phyloP scores from a whole-genome alignment of 352 stramenopile genomes.

The Phytophthora kernoviae region DNA sequence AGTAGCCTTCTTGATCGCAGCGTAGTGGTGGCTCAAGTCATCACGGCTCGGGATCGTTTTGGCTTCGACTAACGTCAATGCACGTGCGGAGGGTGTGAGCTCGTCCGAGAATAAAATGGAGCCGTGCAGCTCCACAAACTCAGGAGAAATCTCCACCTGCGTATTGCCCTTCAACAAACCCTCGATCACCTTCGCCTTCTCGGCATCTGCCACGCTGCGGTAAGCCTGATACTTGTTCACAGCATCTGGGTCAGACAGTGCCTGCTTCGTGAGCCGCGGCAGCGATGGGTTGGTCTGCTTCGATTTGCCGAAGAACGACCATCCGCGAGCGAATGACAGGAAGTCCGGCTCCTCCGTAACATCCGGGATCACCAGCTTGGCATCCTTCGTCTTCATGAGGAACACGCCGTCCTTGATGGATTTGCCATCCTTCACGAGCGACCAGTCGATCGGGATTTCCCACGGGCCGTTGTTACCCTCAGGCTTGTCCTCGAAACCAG shows the following conservation, averaged over 20 bases:
- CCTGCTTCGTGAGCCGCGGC: slow-evolving; percentile 64
- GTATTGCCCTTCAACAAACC: slow-evolving; percentile 53
- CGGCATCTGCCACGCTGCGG: slow-evolving; percentile 63
- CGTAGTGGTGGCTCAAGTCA: slow-evolving; percentile 77
- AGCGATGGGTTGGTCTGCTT: slow-evolving; percentile 55
- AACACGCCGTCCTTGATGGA: slow-evolving; percentile 64
- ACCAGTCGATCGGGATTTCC: slow-evolving; percentile 82
- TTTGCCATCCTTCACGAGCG: slow-evolving; percentile 70
- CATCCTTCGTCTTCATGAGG: slow-evolving; percentile 63
- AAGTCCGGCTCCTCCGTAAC: slow-evolving; percentile 64
- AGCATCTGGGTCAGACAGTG: slow-evolving; percentile 66
- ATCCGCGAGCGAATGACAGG: slow-evolving; percentile 75
- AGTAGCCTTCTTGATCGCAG: slow-evolving; percentile 61
- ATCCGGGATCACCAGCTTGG: slow-evolving; percentile 54
- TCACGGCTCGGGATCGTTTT: slow-evolving; percentile 65
- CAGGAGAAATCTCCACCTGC: slow-evolving; percentile 58
- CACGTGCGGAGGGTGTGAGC: slow-evolving; percentile 64
- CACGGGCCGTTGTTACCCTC: slow-evolving; percentile 72
- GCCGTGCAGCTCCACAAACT: slow-evolving; percentile 64
- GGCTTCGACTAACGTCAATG: slow-evolving; percentile 60
- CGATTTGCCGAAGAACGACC: slow-evolving; percentile 81
- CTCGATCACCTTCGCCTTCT: slow-evolving; percentile 79
- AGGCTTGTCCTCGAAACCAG: slow-evolving; percentile 71
- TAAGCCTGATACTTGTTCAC: slow-evolving; percentile 85
- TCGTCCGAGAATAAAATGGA: slow-evolving; percentile 78